A percentile compares a stretch with the other conserved stretches of the same genome.
These are phyloP conservation scores for Galerina sulciceps DNA, from an alignment of 768 basidiomycete genomes.

Conservation along the genomic window DNA sequence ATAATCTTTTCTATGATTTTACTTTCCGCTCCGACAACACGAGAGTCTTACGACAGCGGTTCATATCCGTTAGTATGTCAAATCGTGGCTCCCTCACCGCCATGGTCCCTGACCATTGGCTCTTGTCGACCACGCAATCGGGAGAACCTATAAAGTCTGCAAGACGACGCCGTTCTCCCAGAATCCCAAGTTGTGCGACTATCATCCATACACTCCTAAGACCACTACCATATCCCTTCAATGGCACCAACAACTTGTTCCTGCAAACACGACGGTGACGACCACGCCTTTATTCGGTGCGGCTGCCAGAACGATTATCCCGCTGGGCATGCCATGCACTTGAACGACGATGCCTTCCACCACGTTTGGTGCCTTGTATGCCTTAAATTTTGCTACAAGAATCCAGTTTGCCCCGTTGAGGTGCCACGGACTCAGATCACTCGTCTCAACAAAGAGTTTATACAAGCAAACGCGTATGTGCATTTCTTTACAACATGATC, in stretches of 20 bases:
- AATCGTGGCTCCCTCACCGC: conserved; percentile 19
- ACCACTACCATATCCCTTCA: not conserved
- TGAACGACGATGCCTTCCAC: conserved; percentile 31
- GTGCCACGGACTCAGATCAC: conserved; percentile 16
- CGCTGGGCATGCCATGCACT: conserved; percentile 23
- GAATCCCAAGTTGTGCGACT: not conserved
- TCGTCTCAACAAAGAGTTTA: conserved; percentile 4
- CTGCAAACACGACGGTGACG: conserved; percentile 21
- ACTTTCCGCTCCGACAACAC: conserved; percentile 15
- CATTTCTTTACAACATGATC: conserved; percentile 2
- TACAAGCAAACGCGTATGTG: conserved; percentile 9
- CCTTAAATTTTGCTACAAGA: conserved; percentile 29
- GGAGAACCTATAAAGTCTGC: conserved; percentile 9
- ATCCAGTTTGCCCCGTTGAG: conserved; percentile 16
- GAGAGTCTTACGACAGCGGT: conserved; percentile 23
- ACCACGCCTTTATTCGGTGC: conserved; percentile 29
- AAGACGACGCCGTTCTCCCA: not conserved
- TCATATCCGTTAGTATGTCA: conserved; percentile 22
- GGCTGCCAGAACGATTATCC: conserved; percentile 31
- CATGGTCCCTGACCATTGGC: conserved; percentile 6
- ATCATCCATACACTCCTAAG: not conserved
- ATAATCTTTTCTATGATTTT: conserved; percentile 16
- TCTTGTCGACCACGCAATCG: not conserved
- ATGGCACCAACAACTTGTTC: conserved; percentile 17
- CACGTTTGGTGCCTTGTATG: conserved; percentile 33